phyloP scores from a whole-genome alignment of 176 grass and related monocot genomes.

The Zea luxurians region DNA sequence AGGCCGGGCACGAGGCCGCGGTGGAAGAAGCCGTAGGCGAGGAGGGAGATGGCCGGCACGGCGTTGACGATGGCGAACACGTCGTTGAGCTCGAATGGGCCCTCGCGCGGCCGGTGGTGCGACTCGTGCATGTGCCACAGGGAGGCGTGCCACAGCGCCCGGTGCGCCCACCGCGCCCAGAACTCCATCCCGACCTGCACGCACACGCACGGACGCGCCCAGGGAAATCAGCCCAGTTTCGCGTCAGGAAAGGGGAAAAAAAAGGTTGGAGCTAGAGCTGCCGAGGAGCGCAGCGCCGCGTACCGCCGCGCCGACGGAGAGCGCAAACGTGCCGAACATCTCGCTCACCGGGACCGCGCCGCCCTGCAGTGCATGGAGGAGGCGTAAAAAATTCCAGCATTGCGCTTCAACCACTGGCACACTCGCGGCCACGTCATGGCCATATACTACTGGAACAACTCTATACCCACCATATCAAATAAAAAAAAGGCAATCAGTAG shows the following conservation, averaged over 20 bases:
- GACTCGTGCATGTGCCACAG: conserved; percentile 95
- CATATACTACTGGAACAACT: not conserved
- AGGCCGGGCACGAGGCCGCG: conserved; percentile 77
- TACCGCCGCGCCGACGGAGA: conserved; percentile 85
- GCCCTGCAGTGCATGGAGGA: conserved; percentile 54
- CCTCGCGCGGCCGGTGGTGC: conserved; percentile 80
- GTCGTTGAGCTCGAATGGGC: conserved; percentile 94
- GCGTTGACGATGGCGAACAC: conserved; percentile 92
- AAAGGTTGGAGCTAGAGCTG: not conserved
- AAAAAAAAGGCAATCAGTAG: not conserved
- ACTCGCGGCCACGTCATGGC: not conserved
- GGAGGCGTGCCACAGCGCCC: conserved; percentile 76
- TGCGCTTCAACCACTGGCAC: not conserved
- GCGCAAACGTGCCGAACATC: conserved; percentile 83
- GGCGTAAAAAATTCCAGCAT: not conserved
- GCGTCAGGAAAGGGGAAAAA: no score
- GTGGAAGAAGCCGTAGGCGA: conserved; percentile 79
- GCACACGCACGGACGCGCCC: not conserved
- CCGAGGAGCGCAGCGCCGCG: not conserved
- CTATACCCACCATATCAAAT: not conserved
- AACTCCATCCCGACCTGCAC: conserved; percentile 86
- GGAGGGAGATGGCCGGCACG: conserved; percentile 69
- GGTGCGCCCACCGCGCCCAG: conserved; percentile 84
- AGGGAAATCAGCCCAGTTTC: not conserved
- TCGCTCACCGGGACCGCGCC: conserved; percentile 72